These are phyloP conservation scores for Phytophthora pseudosyringae DNA, from an alignment of 352 stramenopile genomes.

Conservation along the genomic window DNA sequence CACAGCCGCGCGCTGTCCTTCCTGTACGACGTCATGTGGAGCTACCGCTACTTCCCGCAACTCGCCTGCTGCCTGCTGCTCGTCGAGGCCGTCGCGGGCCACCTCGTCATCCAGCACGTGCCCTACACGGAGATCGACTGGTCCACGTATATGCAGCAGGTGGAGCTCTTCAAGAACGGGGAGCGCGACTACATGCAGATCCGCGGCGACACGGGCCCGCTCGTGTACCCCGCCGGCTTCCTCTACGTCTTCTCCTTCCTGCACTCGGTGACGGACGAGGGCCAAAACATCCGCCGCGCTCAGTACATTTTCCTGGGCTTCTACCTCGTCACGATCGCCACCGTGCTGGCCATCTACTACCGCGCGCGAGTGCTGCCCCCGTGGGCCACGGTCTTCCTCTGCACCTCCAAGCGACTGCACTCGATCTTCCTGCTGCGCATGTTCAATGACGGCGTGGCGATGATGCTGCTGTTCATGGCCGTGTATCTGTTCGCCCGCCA, in stretches of 20 bases:
- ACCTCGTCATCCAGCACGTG: constrained; percentile 85
- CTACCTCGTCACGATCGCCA: constrained; percentile 92
- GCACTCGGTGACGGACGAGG: constrained; percentile 89
- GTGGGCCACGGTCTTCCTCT: constrained; percentile 92
- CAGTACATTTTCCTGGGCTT: constrained; percentile 96
- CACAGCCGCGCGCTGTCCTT: constrained; percentile 74
- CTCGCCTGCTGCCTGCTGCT: constrained; percentile 65
- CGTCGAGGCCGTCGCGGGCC: constrained; percentile 60
- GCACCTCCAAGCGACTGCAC: constrained; percentile 96
- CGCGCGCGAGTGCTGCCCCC: constrained; percentile 74
- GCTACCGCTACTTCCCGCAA: constrained; percentile 84
- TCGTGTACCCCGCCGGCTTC: constrained; percentile 99
- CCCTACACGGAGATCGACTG: constrained; percentile 99
- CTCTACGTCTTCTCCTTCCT: constrained; percentile 97
- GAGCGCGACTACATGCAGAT: constrained; percentile 97
- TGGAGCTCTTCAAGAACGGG: constrained; percentile 92
- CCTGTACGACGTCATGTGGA: constrained; percentile 88
- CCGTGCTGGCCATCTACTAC: constrained; percentile 92
- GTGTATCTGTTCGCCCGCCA: constrained; percentile 89
- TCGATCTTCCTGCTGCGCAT: constrained; percentile 98
- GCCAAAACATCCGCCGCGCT: constrained; percentile 83
- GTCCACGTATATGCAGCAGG: constrained; percentile 99
- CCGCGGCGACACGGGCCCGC: constrained; percentile 94
- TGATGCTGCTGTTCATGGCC: constrained; percentile 95
- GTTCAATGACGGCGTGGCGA: constrained; percentile 98